phyloP scores from a whole-genome alignment of 1,284 basidiomycete species.

The Naganishia sp. region DNA sequence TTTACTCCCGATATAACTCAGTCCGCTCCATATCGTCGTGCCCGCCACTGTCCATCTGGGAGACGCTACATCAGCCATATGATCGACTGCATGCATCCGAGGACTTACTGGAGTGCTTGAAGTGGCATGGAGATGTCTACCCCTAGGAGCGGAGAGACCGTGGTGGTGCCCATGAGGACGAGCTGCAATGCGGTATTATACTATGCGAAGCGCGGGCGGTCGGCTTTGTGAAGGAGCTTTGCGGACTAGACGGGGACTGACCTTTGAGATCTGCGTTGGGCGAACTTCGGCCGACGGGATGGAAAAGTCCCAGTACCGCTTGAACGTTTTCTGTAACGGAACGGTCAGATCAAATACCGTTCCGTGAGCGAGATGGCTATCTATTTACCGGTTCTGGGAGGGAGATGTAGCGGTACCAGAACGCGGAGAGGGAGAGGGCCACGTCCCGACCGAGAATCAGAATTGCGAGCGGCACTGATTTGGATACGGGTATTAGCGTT shows the following conservation, averaged over 20 bases:
- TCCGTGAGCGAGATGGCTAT: neutral
- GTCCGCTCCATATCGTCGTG: conserved; percentile 89
- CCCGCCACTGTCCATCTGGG: conserved; percentile 76
- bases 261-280: conserved; percentile 88
- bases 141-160: conserved; percentile 76
- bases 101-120: conserved; percentile 65
- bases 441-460: conserved; percentile 90
- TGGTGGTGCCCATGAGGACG: conserved; percentile 82
- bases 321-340: conserved; percentile 73
- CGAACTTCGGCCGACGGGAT: conserved; percentile 91
- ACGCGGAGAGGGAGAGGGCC: conserved; percentile 81
- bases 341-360: neutral
- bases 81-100: conserved; percentile 12
- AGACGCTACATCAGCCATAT: conserved; percentile 40
- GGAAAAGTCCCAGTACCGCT: conserved; percentile 91
- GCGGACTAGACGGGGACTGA: conserved; percentile 44
- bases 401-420: conserved; percentile 90
- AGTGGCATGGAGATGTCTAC: conserved; percentile 63
- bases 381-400: conserved; percentile 76
- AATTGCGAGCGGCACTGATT: conserved; percentile 73
- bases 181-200: conserved; percentile 93
- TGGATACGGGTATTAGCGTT: neutral
- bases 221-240: too few species aligned
- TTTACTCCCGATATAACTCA: conserved; percentile 79
- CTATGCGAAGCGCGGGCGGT: conserved; percentile 57